A percentile compares a stretch with the other conserved stretches of the same genome.
These are phyloP conservation scores for Candida sp. DNA, from an alignment of 1,139 yeast species.

Conservation along the genomic window DNA sequence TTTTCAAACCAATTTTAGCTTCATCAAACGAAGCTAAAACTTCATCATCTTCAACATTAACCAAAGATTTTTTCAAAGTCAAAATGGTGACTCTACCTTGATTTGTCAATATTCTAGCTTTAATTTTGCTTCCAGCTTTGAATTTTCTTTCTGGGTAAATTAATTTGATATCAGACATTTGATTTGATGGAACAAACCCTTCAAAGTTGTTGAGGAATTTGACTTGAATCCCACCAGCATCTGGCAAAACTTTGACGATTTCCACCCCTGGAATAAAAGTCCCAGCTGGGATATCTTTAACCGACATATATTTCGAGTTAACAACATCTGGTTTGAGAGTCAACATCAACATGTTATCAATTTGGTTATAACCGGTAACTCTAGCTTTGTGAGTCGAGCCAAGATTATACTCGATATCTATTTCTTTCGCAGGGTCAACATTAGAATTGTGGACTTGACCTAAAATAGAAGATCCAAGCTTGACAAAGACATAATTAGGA, in stretches of 20 bases:
- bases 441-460: conserved; percentile 79
- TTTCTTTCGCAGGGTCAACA: conserved; percentile 48
- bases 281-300: conserved; percentile 76
- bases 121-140: conserved; percentile 77
- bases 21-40: conserved; percentile 50
- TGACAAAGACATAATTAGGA: conserved; percentile 51
- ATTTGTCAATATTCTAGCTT: conserved; percentile 58
- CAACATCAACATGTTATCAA: conserved; percentile 66
- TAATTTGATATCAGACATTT: conserved; percentile 81
- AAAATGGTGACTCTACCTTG: conserved; percentile 46
- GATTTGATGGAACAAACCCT: conserved; percentile 72
- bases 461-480: conserved; percentile 51
- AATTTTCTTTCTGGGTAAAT: conserved; percentile 91
- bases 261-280: conserved; percentile 54
- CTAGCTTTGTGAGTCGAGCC: conserved; percentile 77
- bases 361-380: conserved; percentile 62
- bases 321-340: conserved; percentile 67
- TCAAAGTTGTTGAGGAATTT: conserved; percentile 63
- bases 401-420: conserved; percentile 49
- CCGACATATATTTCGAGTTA: conserved; percentile 59
- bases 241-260: conserved; percentile 62
- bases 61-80: conserved; percentile 82
- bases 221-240: conserved; percentile 61
- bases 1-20: conserved; percentile 56
- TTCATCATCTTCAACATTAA: conserved; percentile 61